Base-by-base conservation (phyloP, 2,329 filamentous ascomycete species). In the Cladosporium sp. region DNA sequence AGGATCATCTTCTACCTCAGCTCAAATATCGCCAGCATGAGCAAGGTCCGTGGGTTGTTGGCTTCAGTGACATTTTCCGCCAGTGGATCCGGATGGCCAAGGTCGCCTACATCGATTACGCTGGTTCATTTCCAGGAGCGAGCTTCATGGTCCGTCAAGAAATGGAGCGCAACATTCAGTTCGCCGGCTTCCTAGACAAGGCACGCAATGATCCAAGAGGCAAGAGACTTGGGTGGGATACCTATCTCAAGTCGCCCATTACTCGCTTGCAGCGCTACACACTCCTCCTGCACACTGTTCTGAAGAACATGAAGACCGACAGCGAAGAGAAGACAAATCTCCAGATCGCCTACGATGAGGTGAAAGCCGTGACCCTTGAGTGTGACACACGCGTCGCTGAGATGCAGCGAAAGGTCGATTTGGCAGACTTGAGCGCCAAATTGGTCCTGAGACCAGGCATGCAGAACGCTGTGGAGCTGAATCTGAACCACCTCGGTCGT, bases 1-100 rank as follows among this genome's bases (percentile, higher is more conserved):
- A 95, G 68, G 91, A 96, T 56, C 86, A 93, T 66, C 79, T 99
- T 17, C 74, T 99, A 19, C 87, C 92, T 2, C 92, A 96, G 68
- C 80, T 99, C 61, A 97, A 97, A 65, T 99, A 97, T 66, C 84
- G 93, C 20, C 93, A 99, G 68, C 88, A 93, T 63, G 93, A 97
- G 66, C 92, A 99, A 71, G 93, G 93, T 0, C 93, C 93, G 0
- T 99, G 90, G 84, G 85, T 99, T 52, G 78, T 82, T 11, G 93
- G 93, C 3, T 96, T 96, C 70, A 96, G 91, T 65, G 93, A 97
- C 64, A 89, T 99, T 43, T 97, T 99, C 75, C 80, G 93, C 52
- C 93, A 99, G 71, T 99, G 93, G 93, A 96, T 97, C 55, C 83
- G 93, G 56, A 97, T 96, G 69, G 93, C 93, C 27, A 89, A 86